Conservation (phyloP, 768 basidiomycete species). For the Royoungia palumana region DNA sequence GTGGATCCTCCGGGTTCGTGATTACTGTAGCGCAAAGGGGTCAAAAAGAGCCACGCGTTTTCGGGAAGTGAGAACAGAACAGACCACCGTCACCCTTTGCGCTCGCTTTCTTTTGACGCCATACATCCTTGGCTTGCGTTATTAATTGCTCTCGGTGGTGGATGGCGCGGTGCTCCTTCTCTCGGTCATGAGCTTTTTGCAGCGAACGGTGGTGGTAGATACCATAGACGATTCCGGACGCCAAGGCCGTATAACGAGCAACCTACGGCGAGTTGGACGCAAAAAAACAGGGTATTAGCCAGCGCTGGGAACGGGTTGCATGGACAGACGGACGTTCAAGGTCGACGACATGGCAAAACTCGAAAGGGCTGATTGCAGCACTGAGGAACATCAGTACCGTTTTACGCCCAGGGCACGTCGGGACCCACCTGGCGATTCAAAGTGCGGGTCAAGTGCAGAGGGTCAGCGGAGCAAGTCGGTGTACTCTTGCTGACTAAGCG, state of each 20-base stretch:
- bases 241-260: slow-evolving; percentile 88
- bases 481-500: slow-evolving; percentile 30
- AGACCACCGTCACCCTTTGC: slow-evolving; percentile 53
- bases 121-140: slow-evolving; percentile 85
- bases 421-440: slow-evolving; percentile 10
- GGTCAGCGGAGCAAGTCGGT: slow-evolving; percentile 29
- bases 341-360: slow-evolving; percentile 63
- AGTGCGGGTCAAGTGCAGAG: slow-evolving; percentile 10
- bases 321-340: slow-evolving; percentile 58
- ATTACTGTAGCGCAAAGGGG: slow-evolving; percentile 54
- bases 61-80: slow-evolving; percentile 26
- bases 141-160: slow-evolving; percentile 76
- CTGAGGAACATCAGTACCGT: slow-evolving; percentile 7
- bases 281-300: slow-evolving; percentile 3
- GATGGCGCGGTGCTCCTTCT: slow-evolving; percentile 69
- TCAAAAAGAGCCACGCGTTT: slow-evolving; percentile 11
- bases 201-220: slow-evolving; percentile 89
- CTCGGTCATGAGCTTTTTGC: slow-evolving; percentile 74
- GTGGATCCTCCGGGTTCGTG: slow-evolving; percentile 91
- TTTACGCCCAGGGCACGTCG: not conserved
- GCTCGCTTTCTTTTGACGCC: slow-evolving; percentile 71
- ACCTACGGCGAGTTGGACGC: slow-evolving; percentile 50
- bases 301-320: not conserved
- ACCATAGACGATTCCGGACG: slow-evolving; percentile 86
- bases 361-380: slow-evolving; percentile 13